These are phyloP conservation scores for Boletales sp. DNA, from an alignment of 768 basidiomycete species.

Conservation along the genomic window DNA sequence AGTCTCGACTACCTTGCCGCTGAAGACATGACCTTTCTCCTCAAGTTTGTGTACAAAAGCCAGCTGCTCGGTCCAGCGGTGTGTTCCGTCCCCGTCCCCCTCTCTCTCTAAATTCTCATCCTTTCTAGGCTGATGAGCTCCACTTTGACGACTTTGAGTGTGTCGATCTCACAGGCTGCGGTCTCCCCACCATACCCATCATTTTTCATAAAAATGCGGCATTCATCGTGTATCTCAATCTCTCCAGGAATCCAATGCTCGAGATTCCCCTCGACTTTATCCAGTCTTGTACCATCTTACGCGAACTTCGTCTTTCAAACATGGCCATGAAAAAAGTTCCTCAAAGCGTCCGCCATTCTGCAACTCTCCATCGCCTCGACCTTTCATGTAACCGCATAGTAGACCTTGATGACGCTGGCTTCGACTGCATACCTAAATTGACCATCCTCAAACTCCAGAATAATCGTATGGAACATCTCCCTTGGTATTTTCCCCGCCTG, in stretches of 20 bases:
- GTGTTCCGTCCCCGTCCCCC: slow-evolving; percentile 23
- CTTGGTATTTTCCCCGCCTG: slow-evolving; percentile 79
- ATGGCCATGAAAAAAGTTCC: slow-evolving; percentile 97
- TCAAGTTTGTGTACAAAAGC: slow-evolving; percentile 88
- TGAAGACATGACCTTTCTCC: slow-evolving; percentile 79
- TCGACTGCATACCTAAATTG: slow-evolving; percentile 74
- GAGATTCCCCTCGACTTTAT: slow-evolving; percentile 97
- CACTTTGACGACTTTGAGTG: slow-evolving; percentile 67
- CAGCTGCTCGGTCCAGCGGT: slow-evolving; percentile 63
- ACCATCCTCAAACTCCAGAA: slow-evolving; percentile 76
- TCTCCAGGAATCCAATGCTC: slow-evolving; percentile 93
- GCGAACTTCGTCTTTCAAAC: slow-evolving; percentile 81
- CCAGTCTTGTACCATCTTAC: slow-evolving; percentile 77
- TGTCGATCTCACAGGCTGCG: slow-evolving; percentile 77
- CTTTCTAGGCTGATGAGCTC: slow-evolving; percentile 66
- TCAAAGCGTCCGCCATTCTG: slow-evolving; percentile 70
- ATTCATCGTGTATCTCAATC: slow-evolving; percentile 77
- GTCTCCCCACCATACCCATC: slow-evolving; percentile 86
- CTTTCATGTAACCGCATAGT: slow-evolving; percentile 88
- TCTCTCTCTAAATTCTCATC: neutral
- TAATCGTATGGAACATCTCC: slow-evolving; percentile 85
- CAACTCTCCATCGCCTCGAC: slow-evolving; percentile 75
- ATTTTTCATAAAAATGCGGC: slow-evolving; percentile 81
- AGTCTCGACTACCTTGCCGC: slow-evolving; percentile 71
- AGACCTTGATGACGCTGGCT: slow-evolving; percentile 81